A percentile compares a stretch with the other conserved stretches of the same genome.
Evolutionary conservation across 140 eudicot species (phyloP).

Genomic region (Senecio squalidus): DNA sequence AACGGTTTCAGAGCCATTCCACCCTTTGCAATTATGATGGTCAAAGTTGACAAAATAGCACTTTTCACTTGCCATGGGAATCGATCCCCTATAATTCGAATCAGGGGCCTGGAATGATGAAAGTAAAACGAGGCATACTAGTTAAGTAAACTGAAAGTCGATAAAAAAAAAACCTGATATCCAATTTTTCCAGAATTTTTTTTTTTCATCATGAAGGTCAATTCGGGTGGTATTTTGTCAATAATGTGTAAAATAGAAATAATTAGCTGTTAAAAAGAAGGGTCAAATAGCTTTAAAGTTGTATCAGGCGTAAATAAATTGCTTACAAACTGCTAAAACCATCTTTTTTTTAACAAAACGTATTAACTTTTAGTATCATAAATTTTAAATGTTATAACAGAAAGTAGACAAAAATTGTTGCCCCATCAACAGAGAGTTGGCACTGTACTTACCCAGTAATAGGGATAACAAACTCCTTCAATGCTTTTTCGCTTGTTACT

Average conservation of each 20-base stretch:
- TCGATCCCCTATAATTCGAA: slow-evolving; percentile 94
- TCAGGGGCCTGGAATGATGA: slow-evolving; percentile 63
- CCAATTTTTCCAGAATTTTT: no score
- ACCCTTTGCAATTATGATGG: slow-evolving; percentile 84
- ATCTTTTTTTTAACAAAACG: neutral
- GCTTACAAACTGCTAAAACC: neutral
- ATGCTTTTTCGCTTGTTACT: slow-evolving; percentile 86
- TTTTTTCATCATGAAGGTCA: no score
- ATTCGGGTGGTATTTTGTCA: no score
- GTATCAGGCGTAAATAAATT: neutral
- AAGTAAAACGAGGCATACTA: neutral
- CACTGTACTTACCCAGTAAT: slow-evolving; percentile 75
- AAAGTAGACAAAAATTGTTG: no score
- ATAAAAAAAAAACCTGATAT: no score
- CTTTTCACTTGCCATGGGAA: slow-evolving; percentile 99
- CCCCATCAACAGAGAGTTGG: neutral
- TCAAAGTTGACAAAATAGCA: slow-evolving; percentile 91
- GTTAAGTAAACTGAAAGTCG: neutral
- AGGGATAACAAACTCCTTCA: slow-evolving; percentile 87
- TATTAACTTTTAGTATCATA: no score
- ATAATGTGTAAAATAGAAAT: neutral
- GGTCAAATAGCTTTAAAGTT: neutral
- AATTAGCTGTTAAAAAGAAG: neutral
- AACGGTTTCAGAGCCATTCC: slow-evolving; percentile 96
- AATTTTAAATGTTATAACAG: no score